Base-by-base conservation (phyloP, 192 early-diverging fungal genomes). In the Entophlyctis luteolus region DNA sequence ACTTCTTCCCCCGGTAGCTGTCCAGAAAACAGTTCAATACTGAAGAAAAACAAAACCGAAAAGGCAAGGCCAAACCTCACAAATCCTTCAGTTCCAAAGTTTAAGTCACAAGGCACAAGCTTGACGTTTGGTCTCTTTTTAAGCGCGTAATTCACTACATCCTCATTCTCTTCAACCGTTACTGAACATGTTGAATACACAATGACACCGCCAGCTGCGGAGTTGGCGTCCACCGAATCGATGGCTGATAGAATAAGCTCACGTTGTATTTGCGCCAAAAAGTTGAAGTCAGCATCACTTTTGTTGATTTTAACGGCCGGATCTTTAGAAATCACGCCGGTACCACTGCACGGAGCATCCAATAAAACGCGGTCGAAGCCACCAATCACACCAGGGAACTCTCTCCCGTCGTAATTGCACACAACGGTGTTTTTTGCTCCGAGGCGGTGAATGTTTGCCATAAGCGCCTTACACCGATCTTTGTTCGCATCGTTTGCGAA, bases 111-210 rank as follows among this genome's bases (percentile, higher is more conserved):
- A 1, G 83, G 59, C 14, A 99, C 95, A 45, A 99, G 80, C 75
- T 93, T 94, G 57, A 96, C 85, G 66, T 96, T 95, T 37, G 94
- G 93, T 14, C 96, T 85, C 75, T 97, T 99, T 56, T 78, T 78
- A 71, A 99, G 74, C 10, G 95, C 95, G 79, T 98, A 99, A 70
- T 96, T 81, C 3, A 99, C 92, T 3, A 99, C 93, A 38, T 87
- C 93, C 81, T 99, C 97, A 78, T 99, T 93, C 80, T 99, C 97
- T 53, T 97, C 94, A 1, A 98, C 92, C 0, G 89, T 93, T 2
- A 99, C 92, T 10, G 97, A 96, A 83, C 97, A 99, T 3, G 97
- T 99, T 25, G 97, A 97, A 72, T 99, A 99, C 20, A 99, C 95
- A 72, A 99, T 88, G 75, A 89, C 92, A 3, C 94, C 97, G 38